These are phyloP conservation scores for Neopestalotiopsis sp. DNA, from an alignment of 2,329 filamentous ascomycete species.

Conservation along the genomic window DNA sequence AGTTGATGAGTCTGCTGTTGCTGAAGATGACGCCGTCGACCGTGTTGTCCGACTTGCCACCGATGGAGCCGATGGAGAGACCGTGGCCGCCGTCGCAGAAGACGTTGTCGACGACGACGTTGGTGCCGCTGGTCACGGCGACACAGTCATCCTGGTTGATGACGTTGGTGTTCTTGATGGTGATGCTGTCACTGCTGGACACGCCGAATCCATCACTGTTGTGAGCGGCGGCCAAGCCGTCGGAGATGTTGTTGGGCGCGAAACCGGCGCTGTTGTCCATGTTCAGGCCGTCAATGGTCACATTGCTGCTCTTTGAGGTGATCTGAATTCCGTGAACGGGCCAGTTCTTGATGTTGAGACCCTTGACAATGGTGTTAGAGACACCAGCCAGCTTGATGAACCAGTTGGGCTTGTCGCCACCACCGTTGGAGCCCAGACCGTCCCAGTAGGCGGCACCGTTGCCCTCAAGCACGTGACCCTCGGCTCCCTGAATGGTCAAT, in stretches of 20 bases:
- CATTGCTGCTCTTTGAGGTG: neutral
- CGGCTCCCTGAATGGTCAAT: constrained; percentile 27
- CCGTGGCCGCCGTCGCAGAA: constrained; percentile 53
- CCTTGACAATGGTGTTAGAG: constrained; percentile 42
- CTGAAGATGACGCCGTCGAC: constrained; percentile 53
- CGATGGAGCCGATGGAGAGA: constrained; percentile 58
- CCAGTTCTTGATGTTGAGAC: constrained; percentile 38
- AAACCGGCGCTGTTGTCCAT: constrained; percentile 23
- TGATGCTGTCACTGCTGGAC: constrained; percentile 50
- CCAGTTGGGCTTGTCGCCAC: constrained; percentile 40
- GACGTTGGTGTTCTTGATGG: constrained; percentile 56
- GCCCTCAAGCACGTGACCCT: constrained; percentile 26
- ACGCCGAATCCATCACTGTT: constrained; percentile 64
- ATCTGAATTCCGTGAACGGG: constrained; percentile 18
- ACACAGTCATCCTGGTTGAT: constrained; percentile 67
- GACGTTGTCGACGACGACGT: constrained; percentile 47
- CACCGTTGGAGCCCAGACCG: constrained; percentile 16
- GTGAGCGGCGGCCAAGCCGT: constrained; percentile 40
- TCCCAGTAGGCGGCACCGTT: constrained; percentile 18
- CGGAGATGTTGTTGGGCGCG: constrained; percentile 20
- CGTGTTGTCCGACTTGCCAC: constrained; percentile 53
- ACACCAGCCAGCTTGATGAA: constrained; percentile 42
- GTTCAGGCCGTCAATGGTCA: constrained; percentile 24
- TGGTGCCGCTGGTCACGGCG: constrained; percentile 60
- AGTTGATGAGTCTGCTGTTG: constrained; percentile 50